Evolutionary conservation across 2,329 filamentous ascomycete species (phyloP).

Genomic region (Drechmeria coniospora): DNA sequence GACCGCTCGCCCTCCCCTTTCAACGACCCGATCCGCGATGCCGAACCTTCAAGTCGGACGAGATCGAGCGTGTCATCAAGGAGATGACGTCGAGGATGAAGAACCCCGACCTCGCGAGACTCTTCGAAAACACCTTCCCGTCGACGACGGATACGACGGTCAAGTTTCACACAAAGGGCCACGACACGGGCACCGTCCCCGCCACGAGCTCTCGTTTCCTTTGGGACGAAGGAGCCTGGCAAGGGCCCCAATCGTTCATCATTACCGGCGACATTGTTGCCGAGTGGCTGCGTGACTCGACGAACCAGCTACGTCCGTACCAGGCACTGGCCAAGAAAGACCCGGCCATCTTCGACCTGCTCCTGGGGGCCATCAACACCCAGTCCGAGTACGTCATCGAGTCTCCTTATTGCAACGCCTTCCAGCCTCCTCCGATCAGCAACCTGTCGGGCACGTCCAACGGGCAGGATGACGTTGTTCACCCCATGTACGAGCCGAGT

Average conservation of each 20-base stretch:
- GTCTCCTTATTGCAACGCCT: constrained; percentile 95
- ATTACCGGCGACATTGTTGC: constrained; percentile 89
- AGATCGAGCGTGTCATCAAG: constrained; percentile 76
- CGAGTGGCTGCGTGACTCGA: constrained; percentile 83
- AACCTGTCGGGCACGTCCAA: constrained; percentile 57
- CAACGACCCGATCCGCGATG: constrained; percentile 71
- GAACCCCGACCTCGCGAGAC: constrained; percentile 72
- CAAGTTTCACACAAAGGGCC: constrained; percentile 64
- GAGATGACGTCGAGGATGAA: constrained; percentile 67
- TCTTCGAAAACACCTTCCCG: constrained; percentile 93
- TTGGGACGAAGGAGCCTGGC: constrained; percentile 50
- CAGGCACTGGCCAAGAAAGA: constrained; percentile 74
- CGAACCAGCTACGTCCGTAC: constrained; percentile 86
- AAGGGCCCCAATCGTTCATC: constrained; percentile 79
- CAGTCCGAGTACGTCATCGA: constrained; percentile 90
- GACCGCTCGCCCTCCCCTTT: constrained; percentile 66
- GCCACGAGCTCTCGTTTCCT: constrained; percentile 14
- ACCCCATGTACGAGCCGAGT: constrained; percentile 70
- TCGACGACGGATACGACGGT: constrained; percentile 76
- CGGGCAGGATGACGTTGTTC: constrained; percentile 69
- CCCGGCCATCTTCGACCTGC: constrained; percentile 58
- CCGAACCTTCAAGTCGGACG: constrained; percentile 74
- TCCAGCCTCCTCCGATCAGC: constrained; percentile 82
- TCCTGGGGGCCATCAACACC: constrained; percentile 88
- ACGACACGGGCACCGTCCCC: constrained; percentile 21